A percentile compares a stretch with the other conserved stretches of the same genome.
Evolutionary conservation across 768 basidiomycete species (phyloP).

Genomic region (Phylloporus scabripes): DNA sequence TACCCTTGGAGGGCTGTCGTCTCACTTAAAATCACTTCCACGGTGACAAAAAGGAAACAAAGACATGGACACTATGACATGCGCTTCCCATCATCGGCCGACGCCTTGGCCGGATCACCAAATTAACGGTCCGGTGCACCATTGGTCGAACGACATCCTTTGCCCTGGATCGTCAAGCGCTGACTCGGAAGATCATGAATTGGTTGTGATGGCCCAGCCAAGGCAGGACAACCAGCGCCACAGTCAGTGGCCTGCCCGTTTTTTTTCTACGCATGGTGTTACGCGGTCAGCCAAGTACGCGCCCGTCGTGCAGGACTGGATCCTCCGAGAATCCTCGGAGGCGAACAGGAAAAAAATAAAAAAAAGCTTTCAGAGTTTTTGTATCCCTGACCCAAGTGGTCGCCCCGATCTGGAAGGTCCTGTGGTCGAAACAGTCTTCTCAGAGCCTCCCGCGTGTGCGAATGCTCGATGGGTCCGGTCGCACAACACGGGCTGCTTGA

Average conservation of each 20-base stretch:
- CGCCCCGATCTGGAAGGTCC: neutral
- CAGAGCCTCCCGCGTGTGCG: neutral
- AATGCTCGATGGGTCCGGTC: neutral
- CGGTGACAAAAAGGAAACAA: slow-evolving; percentile 2
- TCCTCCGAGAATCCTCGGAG: neutral
- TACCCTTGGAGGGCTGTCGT: neutral
- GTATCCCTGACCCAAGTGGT: neutral
- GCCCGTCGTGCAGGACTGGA: neutral
- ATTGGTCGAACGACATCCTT: neutral
- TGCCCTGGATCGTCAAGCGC: neutral
- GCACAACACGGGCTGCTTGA: neutral
- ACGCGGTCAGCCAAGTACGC: neutral
- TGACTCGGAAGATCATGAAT: neutral
- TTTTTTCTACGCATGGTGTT: neutral
- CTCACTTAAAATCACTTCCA: neutral
- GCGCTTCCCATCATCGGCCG: neutral
- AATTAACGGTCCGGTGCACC: neutral
- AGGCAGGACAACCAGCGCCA: neutral
- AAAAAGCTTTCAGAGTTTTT: neutral
- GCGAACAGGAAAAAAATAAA: neutral
- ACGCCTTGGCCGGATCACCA: neutral
- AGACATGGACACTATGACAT: neutral
- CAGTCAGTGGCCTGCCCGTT: neutral
- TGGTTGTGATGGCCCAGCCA: neutral
- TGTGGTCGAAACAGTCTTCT: neutral